Evolutionary conservation across 306 rosid genomes (phyloP).

Genomic region (Macrotyloma uniflorum): DNA sequence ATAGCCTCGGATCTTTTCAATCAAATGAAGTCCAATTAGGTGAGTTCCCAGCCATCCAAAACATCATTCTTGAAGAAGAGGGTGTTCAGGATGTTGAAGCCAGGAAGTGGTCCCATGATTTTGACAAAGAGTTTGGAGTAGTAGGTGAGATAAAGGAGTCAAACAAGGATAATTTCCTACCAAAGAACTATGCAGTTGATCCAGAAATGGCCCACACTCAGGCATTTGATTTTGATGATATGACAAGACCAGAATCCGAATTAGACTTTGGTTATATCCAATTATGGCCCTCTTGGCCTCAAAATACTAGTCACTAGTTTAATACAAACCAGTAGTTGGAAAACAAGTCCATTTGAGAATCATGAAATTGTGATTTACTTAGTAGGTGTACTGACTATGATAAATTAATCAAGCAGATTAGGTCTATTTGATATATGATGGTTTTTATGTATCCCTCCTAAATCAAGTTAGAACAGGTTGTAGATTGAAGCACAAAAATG

Average conservation of each 20-base stretch:
- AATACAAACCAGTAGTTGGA: slow-evolving; percentile 9
- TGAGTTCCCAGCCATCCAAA: slow-evolving; percentile 26
- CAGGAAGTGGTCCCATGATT: slow-evolving; percentile 53
- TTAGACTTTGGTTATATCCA: slow-evolving; percentile 38
- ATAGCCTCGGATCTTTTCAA: slow-evolving; percentile 37
- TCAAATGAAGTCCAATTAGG: slow-evolving; percentile 41
- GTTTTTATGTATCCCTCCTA: slow-evolving; percentile 14
- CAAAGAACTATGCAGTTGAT: slow-evolving; percentile 38
- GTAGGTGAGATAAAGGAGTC: slow-evolving; percentile 47
- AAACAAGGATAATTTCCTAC: slow-evolving; percentile 17
- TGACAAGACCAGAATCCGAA: slow-evolving; percentile 36
- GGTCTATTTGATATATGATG: slow-evolving; percentile 35
- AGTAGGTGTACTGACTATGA: slow-evolving; percentile 40
- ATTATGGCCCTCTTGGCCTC: slow-evolving; percentile 46
- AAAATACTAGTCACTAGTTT: slow-evolving; percentile 31
- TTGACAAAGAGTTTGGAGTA: slow-evolving; percentile 68
- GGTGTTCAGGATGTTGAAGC: slow-evolving; percentile 35
- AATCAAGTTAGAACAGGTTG: slow-evolving; percentile 31
- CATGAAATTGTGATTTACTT: slow-evolving; percentile 34
- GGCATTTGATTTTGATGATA: slow-evolving; percentile 35
- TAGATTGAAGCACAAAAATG: slow-evolving; percentile 28
- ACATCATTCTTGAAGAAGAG: slow-evolving; percentile 36
- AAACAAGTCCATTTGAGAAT: slow-evolving; percentile 10
- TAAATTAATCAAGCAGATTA: slow-evolving; percentile 31
- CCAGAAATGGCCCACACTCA: slow-evolving; percentile 32